These are phyloP conservation scores for Sphaerobolus stellatus DNA, from an alignment of 1,284 basidiomycete genomes.

Conservation along the genomic window DNA sequence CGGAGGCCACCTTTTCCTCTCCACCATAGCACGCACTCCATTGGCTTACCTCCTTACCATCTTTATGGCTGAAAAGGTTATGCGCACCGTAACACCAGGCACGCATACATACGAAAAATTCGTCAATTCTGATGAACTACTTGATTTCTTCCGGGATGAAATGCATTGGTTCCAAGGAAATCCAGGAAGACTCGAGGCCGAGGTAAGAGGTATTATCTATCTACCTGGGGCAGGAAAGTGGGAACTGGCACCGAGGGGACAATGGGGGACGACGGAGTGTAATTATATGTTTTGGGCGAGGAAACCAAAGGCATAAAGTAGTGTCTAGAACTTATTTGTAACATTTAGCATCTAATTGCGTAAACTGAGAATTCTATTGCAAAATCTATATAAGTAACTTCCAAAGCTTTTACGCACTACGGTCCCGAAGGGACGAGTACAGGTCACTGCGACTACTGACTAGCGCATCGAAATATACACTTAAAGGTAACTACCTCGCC, in stretches of 20 bases:
- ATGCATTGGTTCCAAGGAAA: slow-evolving; percentile 46
- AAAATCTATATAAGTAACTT: too few relatives aligned
- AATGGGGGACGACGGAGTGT: slow-evolving; percentile 64
- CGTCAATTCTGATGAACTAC: slow-evolving; percentile 84
- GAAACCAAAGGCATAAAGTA: slow-evolving; percentile 42
- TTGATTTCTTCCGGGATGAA: slow-evolving; percentile 70
- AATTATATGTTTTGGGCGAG: slow-evolving; percentile 84
- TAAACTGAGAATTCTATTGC: too few relatives aligned
- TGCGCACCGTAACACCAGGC: slow-evolving; percentile 82
- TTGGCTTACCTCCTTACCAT: slow-evolving; percentile 90
- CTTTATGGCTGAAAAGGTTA: slow-evolving; percentile 82
- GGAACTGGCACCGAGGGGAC: slow-evolving; percentile 57
- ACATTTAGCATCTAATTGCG: too few relatives aligned
- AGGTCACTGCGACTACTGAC: too few relatives aligned
- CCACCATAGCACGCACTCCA: slow-evolving; percentile 94
- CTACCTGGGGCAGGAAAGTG: slow-evolving; percentile 75
- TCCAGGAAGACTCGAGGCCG: slow-evolving; percentile 58
- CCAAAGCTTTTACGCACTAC: too few relatives aligned
- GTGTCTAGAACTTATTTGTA: not conserved
- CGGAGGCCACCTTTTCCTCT: slow-evolving; percentile 93
- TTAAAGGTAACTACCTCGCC: too few relatives aligned
- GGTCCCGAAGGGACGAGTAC: too few relatives aligned
- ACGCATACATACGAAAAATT: slow-evolving; percentile 94
- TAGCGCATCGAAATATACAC: too few relatives aligned
- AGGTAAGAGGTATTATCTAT: slow-evolving; percentile 82